These are phyloP conservation scores for Phoma herbarum DNA, from an alignment of 2,329 filamentous ascomycete genomes.

Conservation along the genomic window DNA sequence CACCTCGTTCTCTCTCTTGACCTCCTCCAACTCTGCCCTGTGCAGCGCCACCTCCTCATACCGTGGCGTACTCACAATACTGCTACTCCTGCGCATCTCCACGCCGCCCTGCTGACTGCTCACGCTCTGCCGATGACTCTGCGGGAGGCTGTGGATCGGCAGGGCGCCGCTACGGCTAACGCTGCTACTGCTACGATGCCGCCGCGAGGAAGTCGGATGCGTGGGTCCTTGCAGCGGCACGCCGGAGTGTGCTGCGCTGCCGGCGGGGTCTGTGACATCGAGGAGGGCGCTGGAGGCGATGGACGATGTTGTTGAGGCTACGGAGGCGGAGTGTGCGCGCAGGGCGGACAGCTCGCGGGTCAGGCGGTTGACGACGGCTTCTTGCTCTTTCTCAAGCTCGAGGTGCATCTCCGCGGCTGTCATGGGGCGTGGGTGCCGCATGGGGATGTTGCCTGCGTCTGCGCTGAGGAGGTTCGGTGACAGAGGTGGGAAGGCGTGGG, in stretches of 20 bases:
- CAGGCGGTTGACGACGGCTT: conserved; percentile 92
- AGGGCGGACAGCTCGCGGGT: conserved; percentile 87
- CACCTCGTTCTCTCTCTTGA: conserved; percentile 60
- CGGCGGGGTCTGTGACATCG: conserved; percentile 56
- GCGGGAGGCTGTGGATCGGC: conserved; percentile 41
- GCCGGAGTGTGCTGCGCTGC: conserved; percentile 52
- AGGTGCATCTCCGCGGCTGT: conserved; percentile 89
- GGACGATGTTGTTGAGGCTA: conserved; percentile 67
- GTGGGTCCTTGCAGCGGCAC: conserved; percentile 56
- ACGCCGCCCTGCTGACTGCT: conserved; percentile 16
- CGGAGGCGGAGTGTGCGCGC: conserved; percentile 72
- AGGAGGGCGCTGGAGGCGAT: conserved; percentile 60
- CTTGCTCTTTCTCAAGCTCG: conserved; percentile 93
- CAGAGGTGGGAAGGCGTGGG: conserved; percentile 48
- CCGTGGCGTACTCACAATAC: conserved; percentile 49
- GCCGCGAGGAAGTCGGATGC: conserved; percentile 63
- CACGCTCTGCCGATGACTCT: conserved; percentile 47
- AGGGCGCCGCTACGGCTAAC: conserved; percentile 53
- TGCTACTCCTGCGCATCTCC: conserved; percentile 41
- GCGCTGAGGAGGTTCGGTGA: conserved; percentile 46
- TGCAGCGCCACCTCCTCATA: conserved; percentile 57
- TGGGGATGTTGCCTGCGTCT: conserved; percentile 66
- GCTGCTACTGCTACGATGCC: conserved; percentile 66
- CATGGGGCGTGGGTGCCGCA: conserved; percentile 86
- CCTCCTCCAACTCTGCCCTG: conserved; percentile 58